Base-by-base conservation (phyloP, 305 asterid genomes). In the Plantago rigida region DNA sequence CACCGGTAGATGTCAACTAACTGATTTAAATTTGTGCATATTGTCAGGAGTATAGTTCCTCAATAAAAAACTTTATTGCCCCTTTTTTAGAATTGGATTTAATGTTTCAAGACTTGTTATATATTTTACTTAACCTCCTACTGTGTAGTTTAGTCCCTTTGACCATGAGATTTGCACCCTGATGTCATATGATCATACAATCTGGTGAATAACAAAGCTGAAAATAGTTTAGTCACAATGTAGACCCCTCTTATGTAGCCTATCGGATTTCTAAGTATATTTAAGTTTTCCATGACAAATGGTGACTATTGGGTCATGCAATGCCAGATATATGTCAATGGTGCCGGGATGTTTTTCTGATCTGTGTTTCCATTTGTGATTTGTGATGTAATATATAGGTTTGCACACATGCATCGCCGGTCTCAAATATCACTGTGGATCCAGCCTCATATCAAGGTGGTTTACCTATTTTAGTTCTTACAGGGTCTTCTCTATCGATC, bases 341-440 rank as follows among this genome's bases (percentile, higher is more conserved):
- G 44, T 36, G 44, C 47, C 24, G 22, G 29, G 47, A 5, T 17
- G 13, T 36, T 36, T 36, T 50, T 17, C 13, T 34, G 36, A 12
- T 0, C 14, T 5, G 22, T 17, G 24, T 51, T 59, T 50, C 62
- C 13, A 63, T 52, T 61, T 64, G 47, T 58, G 61, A 63, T 52
- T 61, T 64, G 47, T 58, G 59, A 58, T 63, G 39, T 70, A 57
- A 57, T 69, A 13, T 73, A 50, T 69, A 92, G 99, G 88, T 92
- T 88, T 67, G 46, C 82, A 64, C 57, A 78, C 62, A 73, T 86
- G 65, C 84, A 75, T 71, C 87, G 91, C 62, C 94, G 78, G 70
- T 77, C 99, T 57, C 94, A 89, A 75, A 68, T 89, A 74, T 89
- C 99, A 54, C 72, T 58, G 72, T 92, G 99, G 99, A 88, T 92